phyloP scores from a whole-genome alignment of 345 rosid genomes.

The Microcos paniculata region DNA sequence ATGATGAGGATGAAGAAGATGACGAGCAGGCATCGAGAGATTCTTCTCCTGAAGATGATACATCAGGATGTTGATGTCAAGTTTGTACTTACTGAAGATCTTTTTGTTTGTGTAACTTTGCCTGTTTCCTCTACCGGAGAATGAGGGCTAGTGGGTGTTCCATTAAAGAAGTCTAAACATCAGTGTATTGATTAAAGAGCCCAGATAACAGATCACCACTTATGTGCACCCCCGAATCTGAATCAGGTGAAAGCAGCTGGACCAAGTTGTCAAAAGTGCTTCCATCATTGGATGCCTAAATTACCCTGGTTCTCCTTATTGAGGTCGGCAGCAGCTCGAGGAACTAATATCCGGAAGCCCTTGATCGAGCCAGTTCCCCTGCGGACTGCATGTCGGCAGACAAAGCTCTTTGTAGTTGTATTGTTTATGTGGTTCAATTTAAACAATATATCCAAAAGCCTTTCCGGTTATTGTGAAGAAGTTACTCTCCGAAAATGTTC shows the following conservation, averaged over 20 bases:
- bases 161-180: conserved; percentile 11
- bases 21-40: conserved; percentile 63
- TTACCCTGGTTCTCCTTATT: neutral
- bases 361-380: neutral
- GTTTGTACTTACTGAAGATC: neutral
- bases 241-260: conserved; percentile 2
- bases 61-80: conserved; percentile 33
- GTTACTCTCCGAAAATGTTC: neutral
- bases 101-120: neutral
- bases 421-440: neutral
- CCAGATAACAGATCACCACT: neutral
- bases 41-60: conserved; percentile 62
- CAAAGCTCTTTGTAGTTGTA: neutral
- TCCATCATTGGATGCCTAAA: neutral
- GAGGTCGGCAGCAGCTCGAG: neutral
- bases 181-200: neutral
- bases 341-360: neutral
- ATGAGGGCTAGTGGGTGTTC: conserved; percentile 5
- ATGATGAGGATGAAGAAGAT: conserved; percentile 79
- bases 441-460: neutral
- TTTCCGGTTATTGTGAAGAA: neutral
- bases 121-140: neutral
- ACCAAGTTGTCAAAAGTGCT: neutral
- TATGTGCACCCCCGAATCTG: neutral
- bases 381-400: neutral